These are phyloP conservation scores for Tricholoma furcatifolium DNA, from an alignment of 768 basidiomycete genomes.

Conservation along the genomic window DNA sequence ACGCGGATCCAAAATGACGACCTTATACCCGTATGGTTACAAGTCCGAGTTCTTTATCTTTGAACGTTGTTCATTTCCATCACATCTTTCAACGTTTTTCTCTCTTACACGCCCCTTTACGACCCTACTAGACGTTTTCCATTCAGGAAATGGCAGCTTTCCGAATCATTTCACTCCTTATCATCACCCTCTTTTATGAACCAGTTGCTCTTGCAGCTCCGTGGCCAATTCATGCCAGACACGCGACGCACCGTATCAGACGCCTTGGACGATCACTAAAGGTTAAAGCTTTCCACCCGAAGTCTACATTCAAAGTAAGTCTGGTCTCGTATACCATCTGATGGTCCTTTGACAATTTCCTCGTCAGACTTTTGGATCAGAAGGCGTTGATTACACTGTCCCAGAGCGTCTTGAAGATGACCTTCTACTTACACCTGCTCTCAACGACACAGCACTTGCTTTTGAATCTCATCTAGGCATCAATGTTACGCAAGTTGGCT, in stretches of 20 bases:
- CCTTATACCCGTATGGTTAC: constrained; percentile 1
- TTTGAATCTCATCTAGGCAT: constrained; percentile 26
- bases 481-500: constrained; percentile 18
- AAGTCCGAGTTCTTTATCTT: not conserved
- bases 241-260: constrained; percentile 29
- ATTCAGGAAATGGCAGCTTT: constrained; percentile 30
- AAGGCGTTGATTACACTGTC: constrained; percentile 23
- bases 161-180: constrained; percentile 23
- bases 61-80: not conserved
- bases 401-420: constrained; percentile 9
- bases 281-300: constrained; percentile 26
- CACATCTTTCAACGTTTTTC: not conserved
- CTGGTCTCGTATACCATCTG: not conserved
- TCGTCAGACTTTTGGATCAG: constrained; percentile 24
- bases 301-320: constrained; percentile 22
- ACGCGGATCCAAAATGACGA: not conserved
- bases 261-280: constrained; percentile 24
- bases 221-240: constrained; percentile 27
- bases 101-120: constrained; percentile 9
- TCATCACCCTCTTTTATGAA: constrained; percentile 21
- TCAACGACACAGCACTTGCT: constrained; percentile 28
- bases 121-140: constrained; percentile 11
- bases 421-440: constrained; percentile 15
- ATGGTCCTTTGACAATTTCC: not conserved
- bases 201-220: constrained; percentile 28